Evolutionary conservation across 352 stramenopile genomes (phyloP).

Genomic region (Globisporangium cederbergense): DNA sequence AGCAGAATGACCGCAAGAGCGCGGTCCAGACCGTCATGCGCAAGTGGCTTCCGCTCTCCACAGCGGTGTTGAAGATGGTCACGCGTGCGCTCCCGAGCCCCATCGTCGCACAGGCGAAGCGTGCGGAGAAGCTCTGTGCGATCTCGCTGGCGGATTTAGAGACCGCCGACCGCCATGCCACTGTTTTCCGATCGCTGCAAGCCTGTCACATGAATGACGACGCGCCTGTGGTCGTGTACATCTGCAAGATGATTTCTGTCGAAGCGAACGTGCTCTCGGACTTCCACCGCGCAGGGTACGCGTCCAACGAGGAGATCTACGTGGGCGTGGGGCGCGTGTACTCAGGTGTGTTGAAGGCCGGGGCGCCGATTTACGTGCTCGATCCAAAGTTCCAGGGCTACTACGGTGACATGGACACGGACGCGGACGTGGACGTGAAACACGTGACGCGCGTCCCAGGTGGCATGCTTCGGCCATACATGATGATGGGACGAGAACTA

Average conservation of each 20-base stretch:
- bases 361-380: slow-evolving; percentile 74
- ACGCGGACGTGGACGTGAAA: slow-evolving; percentile 33
- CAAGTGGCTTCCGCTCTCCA: slow-evolving; percentile 87
- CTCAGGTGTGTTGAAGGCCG: slow-evolving; percentile 71
- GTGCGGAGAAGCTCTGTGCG: slow-evolving; percentile 69
- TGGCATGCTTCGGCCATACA: slow-evolving; percentile 72
- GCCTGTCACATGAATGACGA: slow-evolving; percentile 50
- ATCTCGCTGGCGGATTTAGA: slow-evolving; percentile 28
- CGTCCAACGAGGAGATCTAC: slow-evolving; percentile 74
- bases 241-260: slow-evolving; percentile 92
- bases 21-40: slow-evolving; percentile 77
- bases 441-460: slow-evolving; percentile 55
- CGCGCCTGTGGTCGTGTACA: slow-evolving; percentile 84
- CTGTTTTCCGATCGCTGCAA: slow-evolving; percentile 51
- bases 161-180: slow-evolving; percentile 27
- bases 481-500: slow-evolving; percentile 92
- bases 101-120: slow-evolving; percentile 58
- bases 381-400: slow-evolving; percentile 88
- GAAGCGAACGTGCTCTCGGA: slow-evolving; percentile 83
- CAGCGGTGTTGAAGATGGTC: slow-evolving; percentile 89
- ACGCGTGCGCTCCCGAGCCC: slow-evolving; percentile 82
- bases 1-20: slow-evolving; percentile 59
- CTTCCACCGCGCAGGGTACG: slow-evolving; percentile 45
- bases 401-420: slow-evolving; percentile 22
- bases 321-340: slow-evolving; percentile 91